Evolutionary conservation across 805 yeast genomes (phyloP).

Genomic region (Wickerhamomyces bisporus): DNA sequence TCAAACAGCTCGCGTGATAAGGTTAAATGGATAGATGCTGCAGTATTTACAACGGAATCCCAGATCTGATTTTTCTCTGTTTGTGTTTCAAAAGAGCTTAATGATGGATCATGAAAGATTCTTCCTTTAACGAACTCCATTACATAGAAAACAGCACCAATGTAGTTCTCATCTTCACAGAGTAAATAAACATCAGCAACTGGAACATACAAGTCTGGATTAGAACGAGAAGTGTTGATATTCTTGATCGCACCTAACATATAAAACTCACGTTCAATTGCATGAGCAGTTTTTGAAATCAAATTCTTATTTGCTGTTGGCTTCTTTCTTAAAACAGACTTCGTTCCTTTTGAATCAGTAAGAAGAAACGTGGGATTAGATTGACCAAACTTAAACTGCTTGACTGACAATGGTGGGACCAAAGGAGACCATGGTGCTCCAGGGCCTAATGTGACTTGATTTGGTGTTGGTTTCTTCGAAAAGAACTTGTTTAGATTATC

Average conservation of each 20-base stretch:
- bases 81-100: slow-evolving; percentile 30
- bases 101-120: slow-evolving; percentile 48
- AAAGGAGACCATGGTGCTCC: slow-evolving; percentile 17
- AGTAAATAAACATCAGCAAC: slow-evolving; percentile 48
- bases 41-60: slow-evolving; percentile 43
- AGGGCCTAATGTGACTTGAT: slow-evolving; percentile 13
- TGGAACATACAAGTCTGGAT: slow-evolving; percentile 33
- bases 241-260: slow-evolving; percentile 36
- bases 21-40: slow-evolving; percentile 44
- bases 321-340: slow-evolving; percentile 50
- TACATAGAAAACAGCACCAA: slow-evolving; percentile 53
- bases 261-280: slow-evolving; percentile 56
- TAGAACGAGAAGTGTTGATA: slow-evolving; percentile 17
- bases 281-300: slow-evolving; percentile 53
- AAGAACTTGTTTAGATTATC: slow-evolving; percentile 24
- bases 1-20: slow-evolving; percentile 37
- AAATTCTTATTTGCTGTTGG: slow-evolving; percentile 46
- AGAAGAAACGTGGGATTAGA: slow-evolving; percentile 58
- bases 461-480: slow-evolving; percentile 4
- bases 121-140: slow-evolving; percentile 58
- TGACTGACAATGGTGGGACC: slow-evolving; percentile 29
- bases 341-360: slow-evolving; percentile 32
- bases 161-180: slow-evolving; percentile 50
- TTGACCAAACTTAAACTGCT: slow-evolving; percentile 59
- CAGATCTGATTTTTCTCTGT: slow-evolving; percentile 32